Evolutionary conservation across 2,329 filamentous ascomycete genomes (phyloP).

Genomic region (Zasmidium citrigriseum): DNA sequence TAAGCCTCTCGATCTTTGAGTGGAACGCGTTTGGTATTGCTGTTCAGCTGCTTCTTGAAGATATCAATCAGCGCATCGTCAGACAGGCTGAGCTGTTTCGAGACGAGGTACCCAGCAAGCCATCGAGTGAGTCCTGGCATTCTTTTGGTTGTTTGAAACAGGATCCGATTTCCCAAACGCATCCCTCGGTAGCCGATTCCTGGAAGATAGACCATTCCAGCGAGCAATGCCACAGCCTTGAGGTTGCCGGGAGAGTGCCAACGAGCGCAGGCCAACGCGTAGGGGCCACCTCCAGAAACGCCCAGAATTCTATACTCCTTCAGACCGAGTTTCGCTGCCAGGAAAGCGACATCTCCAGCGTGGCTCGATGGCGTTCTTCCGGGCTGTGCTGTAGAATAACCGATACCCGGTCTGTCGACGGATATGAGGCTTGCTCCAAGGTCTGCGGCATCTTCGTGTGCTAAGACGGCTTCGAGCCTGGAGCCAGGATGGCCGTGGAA

Average conservation of each 20-base stretch:
- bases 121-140: background rate
- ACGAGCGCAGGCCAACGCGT: background rate
- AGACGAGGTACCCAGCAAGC: background rate
- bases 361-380: conserved; percentile 43
- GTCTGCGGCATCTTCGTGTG: conserved; percentile 37
- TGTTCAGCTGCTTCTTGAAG: background rate
- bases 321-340: conserved; percentile 44
- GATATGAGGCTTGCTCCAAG: conserved; percentile 43
- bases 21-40: background rate
- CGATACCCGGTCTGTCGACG: conserved; percentile 48
- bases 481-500: conserved; percentile 48
- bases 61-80: background rate
- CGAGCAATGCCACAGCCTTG: background rate
- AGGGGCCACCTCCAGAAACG: background rate
- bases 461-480: conserved; percentile 42
- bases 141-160: background rate
- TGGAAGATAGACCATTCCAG: background rate
- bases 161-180: background rate
- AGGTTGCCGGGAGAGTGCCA: background rate
- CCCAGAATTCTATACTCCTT: conserved; percentile 33
- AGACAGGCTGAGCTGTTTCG: background rate
- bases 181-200: background rate
- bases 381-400: conserved; percentile 42
- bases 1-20: background rate
- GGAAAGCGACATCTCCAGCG: conserved; percentile 44